Evolutionary conservation across 371 early-diverging fungal species (phyloP), one percentile per base, ranked within the genome.

Genomic region (Rhizomucor miehei): DNA sequence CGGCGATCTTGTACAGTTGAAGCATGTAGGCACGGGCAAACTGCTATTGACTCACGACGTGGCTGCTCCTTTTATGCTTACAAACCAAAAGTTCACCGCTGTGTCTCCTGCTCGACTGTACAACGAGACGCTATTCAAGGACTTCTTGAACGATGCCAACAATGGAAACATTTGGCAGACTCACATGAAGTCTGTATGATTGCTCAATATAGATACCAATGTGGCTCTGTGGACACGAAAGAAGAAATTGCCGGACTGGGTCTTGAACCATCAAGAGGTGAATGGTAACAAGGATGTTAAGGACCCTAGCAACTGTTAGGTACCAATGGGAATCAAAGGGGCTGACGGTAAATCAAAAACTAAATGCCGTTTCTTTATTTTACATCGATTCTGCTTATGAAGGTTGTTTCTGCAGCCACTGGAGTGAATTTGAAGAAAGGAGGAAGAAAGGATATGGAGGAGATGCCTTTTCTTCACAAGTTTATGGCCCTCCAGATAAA

Each of bases 11-110:
- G 80, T 93, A 35, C 87, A 78, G 45, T 73, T 93, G 9, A 56
- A 69, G 46, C 93, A 93, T 51, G 49, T 73, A 23, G 52, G 25
- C 5, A 92, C 93, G 0, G 56, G 68, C 17, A 66, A 76, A 0
- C 72, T 77, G 57, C 73, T 97, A 37, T 62, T 91, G 52, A 94
- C 97, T 16, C 97, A 95, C 67, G 94, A 97, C 65, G 98, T 97
- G 6, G 97, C 98, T 3, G 87, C 93, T 4, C 94, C 97, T n/a
- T 65, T 89, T 51, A 95, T 87, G 52, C 67, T 88, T 5, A 96
- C 97, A 14, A 90, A 97, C 57, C 89, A 91, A 73, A 97, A 98
- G 66, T 77, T 95, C 39, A 94, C 96, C 0, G 85, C 88, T 1
- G 71, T 86, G 1, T 57, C 68, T 6, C 57, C 66, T 19, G 73